Conservation (phyloP, 2,329 filamentous ascomycete species). For the Colletotrichum melonis region DNA sequence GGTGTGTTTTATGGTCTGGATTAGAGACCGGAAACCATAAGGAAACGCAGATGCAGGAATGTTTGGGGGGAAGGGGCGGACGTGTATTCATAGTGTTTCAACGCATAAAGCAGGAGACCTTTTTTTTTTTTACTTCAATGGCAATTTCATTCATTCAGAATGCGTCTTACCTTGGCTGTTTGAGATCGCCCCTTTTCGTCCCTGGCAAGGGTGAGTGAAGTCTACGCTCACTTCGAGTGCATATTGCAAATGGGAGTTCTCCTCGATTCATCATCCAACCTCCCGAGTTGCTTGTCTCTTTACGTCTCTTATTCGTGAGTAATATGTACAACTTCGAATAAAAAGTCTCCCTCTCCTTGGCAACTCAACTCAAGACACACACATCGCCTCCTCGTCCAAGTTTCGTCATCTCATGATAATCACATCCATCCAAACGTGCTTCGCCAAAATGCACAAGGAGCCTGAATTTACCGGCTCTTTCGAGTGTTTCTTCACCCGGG, state of each 20-base stretch:
- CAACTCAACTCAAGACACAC: background rate
- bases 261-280: background rate
- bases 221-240: too few species aligned
- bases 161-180: too few species aligned
- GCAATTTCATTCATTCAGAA: background rate
- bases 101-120: slow-evolving; percentile 2
- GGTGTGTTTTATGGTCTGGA: background rate
- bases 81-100: slow-evolving; percentile 19
- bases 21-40: background rate
- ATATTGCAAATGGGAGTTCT: too few species aligned
- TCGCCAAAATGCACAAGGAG: slow-evolving; percentile 28
- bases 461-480: slow-evolving; percentile 4
- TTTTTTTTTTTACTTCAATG: background rate
- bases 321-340: background rate
- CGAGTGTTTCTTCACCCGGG: slow-evolving; percentile 3
- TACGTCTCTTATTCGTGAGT: slow-evolving; percentile 5
- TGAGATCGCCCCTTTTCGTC: too few species aligned
- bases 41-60: slow-evolving; percentile 6
- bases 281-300: slow-evolving; percentile 17
- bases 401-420: slow-evolving; percentile 14
- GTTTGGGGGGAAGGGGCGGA: background rate
- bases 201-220: too few species aligned
- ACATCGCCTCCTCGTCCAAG: background rate
- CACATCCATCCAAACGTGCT: slow-evolving; percentile 21
- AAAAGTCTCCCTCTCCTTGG: background rate